Conservation (phyloP, 2,329 filamentous ascomycete species). For the Nothophoma quercina region DNA sequence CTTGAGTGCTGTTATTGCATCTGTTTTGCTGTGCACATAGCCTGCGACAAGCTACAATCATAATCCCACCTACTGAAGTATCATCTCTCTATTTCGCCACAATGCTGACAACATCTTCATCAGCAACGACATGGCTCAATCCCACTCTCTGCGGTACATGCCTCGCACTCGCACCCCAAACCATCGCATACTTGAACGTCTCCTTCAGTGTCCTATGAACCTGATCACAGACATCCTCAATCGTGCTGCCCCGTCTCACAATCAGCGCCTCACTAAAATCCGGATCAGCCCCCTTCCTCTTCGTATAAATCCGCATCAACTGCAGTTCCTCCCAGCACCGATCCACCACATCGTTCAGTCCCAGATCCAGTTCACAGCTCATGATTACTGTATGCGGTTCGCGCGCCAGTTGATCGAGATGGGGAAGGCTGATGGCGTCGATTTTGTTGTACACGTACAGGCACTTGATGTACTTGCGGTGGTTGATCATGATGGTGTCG, state of each 20-base stretch:
- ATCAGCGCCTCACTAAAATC: constrained; percentile 92
- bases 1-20: too few species aligned
- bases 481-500: constrained; percentile 99
- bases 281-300: constrained; percentile 89
- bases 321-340: constrained; percentile 92
- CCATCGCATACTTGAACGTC: constrained; percentile 97
- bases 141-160: constrained; percentile 95
- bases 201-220: constrained; percentile 96
- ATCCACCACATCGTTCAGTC: constrained; percentile 91
- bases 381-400: constrained; percentile 96
- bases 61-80: too few species aligned
- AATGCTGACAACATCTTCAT: constrained; percentile 74
- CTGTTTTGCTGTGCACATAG: too few species aligned
- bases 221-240: constrained; percentile 97
- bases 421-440: constrained; percentile 91
- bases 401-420: constrained; percentile 87
- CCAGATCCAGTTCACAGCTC: constrained; percentile 95
- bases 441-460: constrained; percentile 99
- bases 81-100: constrained; percentile 55
- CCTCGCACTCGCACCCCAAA: constrained; percentile 95
- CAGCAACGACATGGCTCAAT: constrained; percentile 76
- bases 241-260: constrained; percentile 83
- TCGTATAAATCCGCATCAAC: constrained; percentile 84
- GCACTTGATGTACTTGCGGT: constrained; percentile 93
- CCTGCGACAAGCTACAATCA: too few species aligned